Evolutionary conservation across 2,329 filamentous ascomycete genomes (phyloP).

Genomic region (Ploettnerulaceae sp.): DNA sequence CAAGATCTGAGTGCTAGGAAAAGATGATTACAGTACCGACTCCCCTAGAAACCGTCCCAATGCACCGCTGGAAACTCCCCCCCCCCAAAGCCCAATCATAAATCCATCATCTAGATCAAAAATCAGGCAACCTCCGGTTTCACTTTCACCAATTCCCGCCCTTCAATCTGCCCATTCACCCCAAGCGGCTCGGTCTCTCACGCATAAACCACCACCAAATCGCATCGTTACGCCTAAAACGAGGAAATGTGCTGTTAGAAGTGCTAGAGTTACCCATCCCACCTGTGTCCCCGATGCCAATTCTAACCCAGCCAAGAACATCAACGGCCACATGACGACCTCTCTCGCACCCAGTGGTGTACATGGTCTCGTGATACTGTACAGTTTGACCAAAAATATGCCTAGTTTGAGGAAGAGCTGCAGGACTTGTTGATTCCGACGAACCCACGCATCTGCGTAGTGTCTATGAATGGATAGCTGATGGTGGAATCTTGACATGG

Average conservation of each 20-base stretch:
- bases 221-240: conserved; percentile 39
- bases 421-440: conserved; percentile 32
- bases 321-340: conserved; percentile 60
- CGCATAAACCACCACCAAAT: conserved; percentile 33
- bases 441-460: conserved; percentile 32
- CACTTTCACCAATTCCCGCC: background rate
- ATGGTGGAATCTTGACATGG: conserved; percentile 30
- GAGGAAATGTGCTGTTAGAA: conserved; percentile 44
- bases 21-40: too few species aligned
- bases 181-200: too few species aligned
- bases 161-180: background rate
- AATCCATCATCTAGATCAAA: too few species aligned
- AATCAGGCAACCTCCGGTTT: too few species aligned
- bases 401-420: conserved; percentile 46
- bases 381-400: conserved; percentile 65
- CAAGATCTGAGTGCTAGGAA: too few species aligned
- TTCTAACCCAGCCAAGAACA: conserved; percentile 65
- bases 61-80: too few species aligned
- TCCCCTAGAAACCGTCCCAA: too few species aligned
- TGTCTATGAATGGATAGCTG: conserved; percentile 34
- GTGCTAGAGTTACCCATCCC: conserved; percentile 36
- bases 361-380: conserved; percentile 62
- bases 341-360: conserved; percentile 64
- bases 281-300: conserved; percentile 41
- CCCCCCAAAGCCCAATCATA: too few species aligned